Evolutionary conservation across 2,329 filamentous ascomycete genomes (phyloP).

Genomic region (Geosmithia morbida): DNA sequence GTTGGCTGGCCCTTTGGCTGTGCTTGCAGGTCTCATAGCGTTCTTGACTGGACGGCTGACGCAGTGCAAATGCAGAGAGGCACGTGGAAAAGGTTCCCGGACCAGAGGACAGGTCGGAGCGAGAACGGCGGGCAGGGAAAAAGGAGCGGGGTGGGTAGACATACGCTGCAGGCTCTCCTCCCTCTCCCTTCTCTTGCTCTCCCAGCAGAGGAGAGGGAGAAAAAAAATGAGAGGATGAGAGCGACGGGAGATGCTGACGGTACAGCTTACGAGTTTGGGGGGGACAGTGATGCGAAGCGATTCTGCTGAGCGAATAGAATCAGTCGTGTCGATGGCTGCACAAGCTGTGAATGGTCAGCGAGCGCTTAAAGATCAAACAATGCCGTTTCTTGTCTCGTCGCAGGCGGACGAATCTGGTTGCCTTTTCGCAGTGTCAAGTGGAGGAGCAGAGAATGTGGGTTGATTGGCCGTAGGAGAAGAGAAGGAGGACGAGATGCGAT

Average conservation of each 20-base stretch:
- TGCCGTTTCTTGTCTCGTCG: neutral
- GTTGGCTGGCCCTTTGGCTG: too few species aligned
- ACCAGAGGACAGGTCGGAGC: too few species aligned
- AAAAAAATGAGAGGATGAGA: neutral
- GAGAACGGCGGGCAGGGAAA: too few species aligned
- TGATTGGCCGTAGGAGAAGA: constrained; percentile 33
- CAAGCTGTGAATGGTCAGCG: constrained; percentile 5
- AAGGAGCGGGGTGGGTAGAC: too few species aligned
- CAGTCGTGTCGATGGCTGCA: constrained; percentile 1
- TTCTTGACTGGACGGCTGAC: too few species aligned
- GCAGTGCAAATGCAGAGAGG: too few species aligned
- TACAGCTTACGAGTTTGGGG: neutral
- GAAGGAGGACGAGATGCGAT: constrained; percentile 28
- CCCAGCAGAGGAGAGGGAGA: neutral
- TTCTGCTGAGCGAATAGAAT: constrained; percentile 2
- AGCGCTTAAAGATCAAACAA: constrained; percentile 1
- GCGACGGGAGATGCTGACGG: neutral
- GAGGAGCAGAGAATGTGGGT: constrained; percentile 18
- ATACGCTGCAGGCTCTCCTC: too few species aligned
- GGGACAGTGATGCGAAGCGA: neutral
- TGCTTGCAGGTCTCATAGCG: too few species aligned
- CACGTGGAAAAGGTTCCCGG: too few species aligned
- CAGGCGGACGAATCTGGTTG: constrained; percentile 3
- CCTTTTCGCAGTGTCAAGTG: constrained; percentile 14
- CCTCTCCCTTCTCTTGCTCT: too few species aligned